Percentiles rank a stretch among this genome's conserved stretches.
Evolutionary conservation across 352 stramenopile genomes (phyloP).

Genomic region (Hyphochytrium catenoides): DNA sequence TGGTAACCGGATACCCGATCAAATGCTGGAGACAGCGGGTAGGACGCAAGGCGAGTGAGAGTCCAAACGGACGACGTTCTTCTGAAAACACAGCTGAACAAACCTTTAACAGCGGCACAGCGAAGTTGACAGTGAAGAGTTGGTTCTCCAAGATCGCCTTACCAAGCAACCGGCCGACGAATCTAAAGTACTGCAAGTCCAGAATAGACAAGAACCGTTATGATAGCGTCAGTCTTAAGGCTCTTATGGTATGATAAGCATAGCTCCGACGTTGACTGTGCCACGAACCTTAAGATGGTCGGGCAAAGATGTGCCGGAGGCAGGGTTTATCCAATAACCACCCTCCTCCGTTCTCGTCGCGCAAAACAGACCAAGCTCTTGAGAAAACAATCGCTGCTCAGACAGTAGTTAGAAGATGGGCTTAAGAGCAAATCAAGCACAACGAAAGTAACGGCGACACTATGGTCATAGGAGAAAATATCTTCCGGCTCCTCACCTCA

Average conservation of each 20-base stretch:
- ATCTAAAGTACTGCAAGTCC: conserved; percentile 79
- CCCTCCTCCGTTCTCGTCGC: conserved; percentile 42
- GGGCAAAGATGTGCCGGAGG: conserved; percentile 18
- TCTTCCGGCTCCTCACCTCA: too few species aligned
- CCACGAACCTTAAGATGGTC: too few species aligned
- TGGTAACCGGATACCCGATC: conserved; percentile 42
- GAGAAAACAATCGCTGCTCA: too few species aligned
- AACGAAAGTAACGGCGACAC: too few species aligned
- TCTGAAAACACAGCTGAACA: conserved; percentile 53
- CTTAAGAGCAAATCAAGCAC: too few species aligned
- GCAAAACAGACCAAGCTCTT: conserved; percentile 30
- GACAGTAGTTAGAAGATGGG: too few species aligned
- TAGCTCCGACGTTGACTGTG: too few species aligned
- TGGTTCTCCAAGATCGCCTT: conserved; percentile 92
- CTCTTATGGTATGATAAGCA: too few species aligned
- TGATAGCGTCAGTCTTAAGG: too few species aligned
- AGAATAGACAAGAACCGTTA: conserved; percentile 10
- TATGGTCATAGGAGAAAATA: too few species aligned
- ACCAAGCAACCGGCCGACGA: conserved; percentile 79
- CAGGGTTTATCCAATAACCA: conserved; percentile 54
- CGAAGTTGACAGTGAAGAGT: conserved; percentile 89
- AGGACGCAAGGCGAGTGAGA: too few species aligned
- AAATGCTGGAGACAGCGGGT: conserved; percentile 66
- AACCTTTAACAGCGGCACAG: conserved; percentile 49
- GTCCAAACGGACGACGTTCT: too few species aligned